These are phyloP conservation scores for Phaseolus coccineus DNA, from an alignment of 331 rosid species.

Conservation along the genomic window DNA sequence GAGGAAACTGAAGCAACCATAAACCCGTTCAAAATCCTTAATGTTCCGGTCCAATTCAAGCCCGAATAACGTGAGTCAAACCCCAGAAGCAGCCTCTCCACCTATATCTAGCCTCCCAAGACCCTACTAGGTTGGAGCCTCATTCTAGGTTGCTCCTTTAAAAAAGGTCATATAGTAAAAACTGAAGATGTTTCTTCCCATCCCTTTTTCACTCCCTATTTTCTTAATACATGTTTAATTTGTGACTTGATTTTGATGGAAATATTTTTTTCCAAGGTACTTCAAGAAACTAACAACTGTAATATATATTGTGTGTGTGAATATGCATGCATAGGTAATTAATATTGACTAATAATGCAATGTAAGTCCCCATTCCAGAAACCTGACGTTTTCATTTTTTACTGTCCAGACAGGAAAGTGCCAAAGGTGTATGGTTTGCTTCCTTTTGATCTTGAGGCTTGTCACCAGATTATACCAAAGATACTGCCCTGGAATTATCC, in stretches of 20 bases:
- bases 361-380: constrained; percentile 21
- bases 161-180: too few species aligned
- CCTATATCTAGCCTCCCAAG: background rate
- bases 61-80: background rate
- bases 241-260: background rate
- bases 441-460: constrained; percentile 80
- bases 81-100: background rate
- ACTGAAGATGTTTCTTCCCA: too few species aligned
- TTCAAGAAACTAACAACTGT: background rate
- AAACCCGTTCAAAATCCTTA: too few species aligned
- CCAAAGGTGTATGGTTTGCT: constrained; percentile 58
- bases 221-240: background rate
- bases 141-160: too few species aligned
- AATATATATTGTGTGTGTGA: too few species aligned
- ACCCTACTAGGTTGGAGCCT: background rate
- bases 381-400: constrained; percentile 35
- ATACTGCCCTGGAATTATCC: constrained; percentile 85
- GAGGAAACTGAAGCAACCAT: too few species aligned
- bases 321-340: background rate
- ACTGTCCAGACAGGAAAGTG: constrained; percentile 59
- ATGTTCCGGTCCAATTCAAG: background rate
- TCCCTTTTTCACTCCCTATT: too few species aligned
- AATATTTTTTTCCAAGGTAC: background rate
- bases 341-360: background rate
- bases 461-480: constrained; percentile 75